Evolutionary conservation across 2,329 filamentous ascomycete species (phyloP), one percentile per base, ranked within the genome.

Genomic region (Capronia coronata): DNA sequence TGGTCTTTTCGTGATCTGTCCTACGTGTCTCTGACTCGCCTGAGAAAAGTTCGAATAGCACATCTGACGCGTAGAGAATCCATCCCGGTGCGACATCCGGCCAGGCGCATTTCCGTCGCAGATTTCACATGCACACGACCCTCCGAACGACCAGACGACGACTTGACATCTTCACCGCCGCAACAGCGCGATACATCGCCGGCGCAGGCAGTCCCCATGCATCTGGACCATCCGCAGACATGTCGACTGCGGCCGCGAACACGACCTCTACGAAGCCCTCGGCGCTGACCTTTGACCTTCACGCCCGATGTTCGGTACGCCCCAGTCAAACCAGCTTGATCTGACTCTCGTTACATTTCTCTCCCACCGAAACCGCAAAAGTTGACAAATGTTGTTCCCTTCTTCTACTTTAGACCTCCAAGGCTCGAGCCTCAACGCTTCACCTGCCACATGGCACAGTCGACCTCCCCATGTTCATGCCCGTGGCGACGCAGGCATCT

Each of bases 401-500:
- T 30, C 42, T 43, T 19, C 30, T n/a, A 14, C 7, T 32, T 27
- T 49, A 97, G 91, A 94, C 89, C 42, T 97, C 91, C 9, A 88
- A 91, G 75, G 93, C 93, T 21, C 86, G 93, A 59, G 93, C 93
- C 43, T 93, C 93, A 46, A 82, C 81, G 51, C 76, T 98, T 46
- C 85, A 83, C 41, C 82, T 98, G 21, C 91, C 93, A 43, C 94
- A 98, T 80, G 93, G 93, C 50, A 77, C 84, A 1, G 90, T 98
- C 21, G 80, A 86, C 61, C 79, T 97, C 23, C 93, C 94, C 6
- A 82, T 97, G 51, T 98, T 98, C 69, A 98, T 98, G 93, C 93
- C 93, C 13, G 93, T 98, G 37, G 93, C 93, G 23, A 98, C 93
- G 0, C 93, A 98, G 69, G 93, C 87, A 1, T 95, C 91, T 0